Evolutionary conservation across 768 basidiomycete species (phyloP).

Genomic region (Suillus tomentosus): DNA sequence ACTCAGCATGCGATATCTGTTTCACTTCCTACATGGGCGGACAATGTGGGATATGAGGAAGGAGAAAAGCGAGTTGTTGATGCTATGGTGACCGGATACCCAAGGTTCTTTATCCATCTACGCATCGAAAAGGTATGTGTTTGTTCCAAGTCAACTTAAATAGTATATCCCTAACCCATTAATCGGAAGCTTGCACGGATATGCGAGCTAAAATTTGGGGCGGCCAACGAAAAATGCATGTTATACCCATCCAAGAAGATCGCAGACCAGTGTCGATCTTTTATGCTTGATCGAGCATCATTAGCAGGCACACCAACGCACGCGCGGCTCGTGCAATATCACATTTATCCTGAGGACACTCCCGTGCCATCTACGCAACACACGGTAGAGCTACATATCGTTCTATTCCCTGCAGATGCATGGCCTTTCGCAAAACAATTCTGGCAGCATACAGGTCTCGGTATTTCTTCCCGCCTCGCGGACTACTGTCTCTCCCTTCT

Average conservation of each 20-base stretch:
- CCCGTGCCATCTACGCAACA: constrained; percentile 13
- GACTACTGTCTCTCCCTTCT: constrained; percentile 79
- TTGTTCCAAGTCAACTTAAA: neutral
- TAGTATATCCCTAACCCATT: neutral
- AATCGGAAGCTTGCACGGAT: constrained; percentile 67
- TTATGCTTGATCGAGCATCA: constrained; percentile 57
- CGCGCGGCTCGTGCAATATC: constrained; percentile 66
- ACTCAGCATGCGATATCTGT: constrained; percentile 92
- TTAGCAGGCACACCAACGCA: constrained; percentile 44
- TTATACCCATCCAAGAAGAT: constrained; percentile 73
- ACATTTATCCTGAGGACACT: constrained; percentile 64
- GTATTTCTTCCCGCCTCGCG: constrained; percentile 86
- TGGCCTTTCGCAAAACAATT: constrained; percentile 81
- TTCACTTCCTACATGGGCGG: constrained; percentile 91
- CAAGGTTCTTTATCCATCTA: constrained; percentile 90
- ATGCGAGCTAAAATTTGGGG: constrained; percentile 78
- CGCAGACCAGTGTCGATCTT: constrained; percentile 76
- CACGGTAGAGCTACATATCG: constrained; percentile 72
- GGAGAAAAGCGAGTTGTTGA: constrained; percentile 79
- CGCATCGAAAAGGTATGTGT: constrained; percentile 76
- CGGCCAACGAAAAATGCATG: constrained; percentile 70
- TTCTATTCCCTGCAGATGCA: constrained; percentile 66
- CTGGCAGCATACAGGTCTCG: constrained; percentile 94
- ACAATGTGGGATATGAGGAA: constrained; percentile 91
- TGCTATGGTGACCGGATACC: constrained; percentile 88